phyloP scores from a whole-genome alignment of 176 grass and related monocot genomes.

The Eleusine indica region DNA sequence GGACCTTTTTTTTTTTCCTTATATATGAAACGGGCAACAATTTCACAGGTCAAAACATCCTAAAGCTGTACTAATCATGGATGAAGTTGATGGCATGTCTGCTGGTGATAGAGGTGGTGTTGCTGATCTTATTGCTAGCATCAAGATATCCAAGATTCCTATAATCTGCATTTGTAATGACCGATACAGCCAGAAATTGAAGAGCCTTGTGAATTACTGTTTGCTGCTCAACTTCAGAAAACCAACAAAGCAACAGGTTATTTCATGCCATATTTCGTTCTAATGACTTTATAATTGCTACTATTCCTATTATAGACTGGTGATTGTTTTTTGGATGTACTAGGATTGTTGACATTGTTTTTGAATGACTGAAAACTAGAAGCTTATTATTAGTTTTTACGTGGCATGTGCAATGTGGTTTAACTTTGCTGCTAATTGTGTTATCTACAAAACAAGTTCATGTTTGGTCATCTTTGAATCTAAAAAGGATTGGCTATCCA shows the following conservation, averaged over 20 bases:
- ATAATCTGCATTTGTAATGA: slow-evolving; percentile 99
- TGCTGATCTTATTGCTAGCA: slow-evolving; percentile 99
- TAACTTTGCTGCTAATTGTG: slow-evolving; percentile 9
- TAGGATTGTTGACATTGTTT: background rate
- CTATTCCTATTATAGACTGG: background rate
- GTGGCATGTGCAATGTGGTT: slow-evolving; percentile 17
- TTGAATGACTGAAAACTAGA: slow-evolving; percentile 1
- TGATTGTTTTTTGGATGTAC: background rate
- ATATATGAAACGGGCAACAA: slow-evolving; percentile 42
- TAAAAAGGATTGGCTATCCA: slow-evolving; percentile 14
- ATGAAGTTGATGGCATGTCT: slow-evolving; percentile 99
- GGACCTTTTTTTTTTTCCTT: slow-evolving; percentile 7
- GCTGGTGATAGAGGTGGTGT: slow-evolving; percentile 99
- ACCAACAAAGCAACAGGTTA: slow-evolving; percentile 98
- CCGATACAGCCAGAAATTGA: slow-evolving; percentile 96
- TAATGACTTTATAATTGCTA: slow-evolving; percentile 4
- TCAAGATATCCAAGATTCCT: slow-evolving; percentile 97
- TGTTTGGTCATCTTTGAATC: slow-evolving; percentile 10
- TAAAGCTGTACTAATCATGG: slow-evolving; percentile 97
- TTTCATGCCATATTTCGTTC: slow-evolving; percentile 28
- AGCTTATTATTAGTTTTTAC: background rate
- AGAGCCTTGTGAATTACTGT: slow-evolving; percentile 97
- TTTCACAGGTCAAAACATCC: slow-evolving; percentile 60
- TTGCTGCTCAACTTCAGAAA: slow-evolving; percentile 91
- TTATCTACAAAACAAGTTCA: slow-evolving; percentile 14